Percentiles rank a stretch among this genome's conserved stretches.
Evolutionary conservation across 2,329 filamentous ascomycete species (phyloP).

Genomic region (Colletotrichum kahawae): DNA sequence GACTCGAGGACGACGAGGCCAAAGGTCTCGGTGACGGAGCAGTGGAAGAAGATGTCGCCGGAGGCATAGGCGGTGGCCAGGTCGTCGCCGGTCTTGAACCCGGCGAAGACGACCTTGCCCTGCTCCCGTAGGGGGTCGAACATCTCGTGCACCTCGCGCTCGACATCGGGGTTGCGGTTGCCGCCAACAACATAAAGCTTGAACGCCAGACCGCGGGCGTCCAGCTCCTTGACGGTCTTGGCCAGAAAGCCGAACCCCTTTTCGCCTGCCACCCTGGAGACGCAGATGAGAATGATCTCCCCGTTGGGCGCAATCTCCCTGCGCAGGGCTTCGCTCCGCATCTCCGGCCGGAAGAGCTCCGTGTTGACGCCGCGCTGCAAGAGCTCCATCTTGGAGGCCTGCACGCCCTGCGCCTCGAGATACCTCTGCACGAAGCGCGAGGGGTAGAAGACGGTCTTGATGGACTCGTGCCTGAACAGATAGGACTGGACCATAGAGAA

Average conservation of each 20-base stretch:
- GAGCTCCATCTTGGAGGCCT: conserved; percentile 60
- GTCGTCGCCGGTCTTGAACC: conserved; percentile 64
- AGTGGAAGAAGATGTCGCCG: conserved; percentile 74
- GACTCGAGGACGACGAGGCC: conserved; percentile 73
- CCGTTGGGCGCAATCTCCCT: conserved; percentile 62
- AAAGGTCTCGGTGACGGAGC: conserved; percentile 75
- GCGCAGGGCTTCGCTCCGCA: conserved; percentile 57
- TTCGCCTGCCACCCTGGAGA: conserved; percentile 71
- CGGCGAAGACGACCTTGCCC: conserved; percentile 68
- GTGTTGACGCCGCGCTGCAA: conserved; percentile 71
- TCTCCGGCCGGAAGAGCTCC: conserved; percentile 60
- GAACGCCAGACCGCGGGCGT: conserved; percentile 60
- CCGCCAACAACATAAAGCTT: conserved; percentile 72
- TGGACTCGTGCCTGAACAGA: conserved; percentile 64
- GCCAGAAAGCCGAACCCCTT: conserved; percentile 75
- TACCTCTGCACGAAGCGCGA: conserved; percentile 68
- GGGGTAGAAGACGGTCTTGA: conserved; percentile 73
- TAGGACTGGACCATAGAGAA: conserved; percentile 70
- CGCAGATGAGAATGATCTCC: conserved; percentile 69
- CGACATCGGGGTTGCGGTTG: conserved; percentile 68
- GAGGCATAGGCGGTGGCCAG: conserved; percentile 72
- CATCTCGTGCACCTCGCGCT: conserved; percentile 63
- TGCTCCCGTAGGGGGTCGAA: conserved; percentile 55
- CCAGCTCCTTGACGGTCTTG: conserved; percentile 57
- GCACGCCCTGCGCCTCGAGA: conserved; percentile 61